Percentiles rank a stretch among this genome's conserved stretches.
These are phyloP conservation scores for Parietichytrium sp. DNA, from an alignment of 108 stramenopile species.

Conservation along the genomic window DNA sequence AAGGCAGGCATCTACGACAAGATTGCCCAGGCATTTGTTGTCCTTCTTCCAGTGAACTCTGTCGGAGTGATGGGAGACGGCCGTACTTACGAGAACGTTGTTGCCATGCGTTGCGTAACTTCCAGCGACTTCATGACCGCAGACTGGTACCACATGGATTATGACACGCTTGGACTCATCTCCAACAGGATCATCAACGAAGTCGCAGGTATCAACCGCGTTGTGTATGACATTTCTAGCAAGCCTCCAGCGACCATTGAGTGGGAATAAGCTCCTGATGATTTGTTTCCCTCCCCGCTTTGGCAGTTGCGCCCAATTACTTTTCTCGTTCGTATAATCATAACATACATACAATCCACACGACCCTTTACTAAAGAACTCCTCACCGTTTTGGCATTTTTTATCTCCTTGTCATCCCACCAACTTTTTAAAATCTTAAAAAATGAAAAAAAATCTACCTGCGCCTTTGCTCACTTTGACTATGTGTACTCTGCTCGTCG, in stretches of 20 bases:
- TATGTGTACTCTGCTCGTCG: no score
- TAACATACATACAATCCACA: no score
- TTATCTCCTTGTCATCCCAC: no score
- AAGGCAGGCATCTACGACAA: conserved; percentile 83
- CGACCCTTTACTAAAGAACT: no score
- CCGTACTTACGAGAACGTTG: conserved; percentile 87
- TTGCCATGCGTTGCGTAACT: conserved; percentile 85
- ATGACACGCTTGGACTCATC: conserved; percentile 87
- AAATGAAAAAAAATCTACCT: no score
- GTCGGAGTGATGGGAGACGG: conserved; percentile 98
- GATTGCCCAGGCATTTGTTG: conserved; percentile 96
- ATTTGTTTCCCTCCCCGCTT: not conserved
- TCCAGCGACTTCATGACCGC: conserved; percentile 99
- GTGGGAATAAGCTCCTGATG: conserved; percentile 80
- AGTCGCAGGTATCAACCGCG: conserved; percentile 90
- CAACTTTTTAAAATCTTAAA: no score
- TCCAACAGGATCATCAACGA: conserved; percentile 94
- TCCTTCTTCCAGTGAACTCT: conserved; percentile 86
- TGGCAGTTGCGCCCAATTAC: no score
- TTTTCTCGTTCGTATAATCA: no score
- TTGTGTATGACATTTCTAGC: conserved; percentile 95
- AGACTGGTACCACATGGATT: conserved; percentile 95
- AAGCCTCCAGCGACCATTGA: conserved; percentile 99
- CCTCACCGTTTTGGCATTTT: no score
- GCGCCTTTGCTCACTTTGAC: no score